Base-by-base conservation (phyloP, 164 flowering plant species). In the Vitis cinerea region DNA sequence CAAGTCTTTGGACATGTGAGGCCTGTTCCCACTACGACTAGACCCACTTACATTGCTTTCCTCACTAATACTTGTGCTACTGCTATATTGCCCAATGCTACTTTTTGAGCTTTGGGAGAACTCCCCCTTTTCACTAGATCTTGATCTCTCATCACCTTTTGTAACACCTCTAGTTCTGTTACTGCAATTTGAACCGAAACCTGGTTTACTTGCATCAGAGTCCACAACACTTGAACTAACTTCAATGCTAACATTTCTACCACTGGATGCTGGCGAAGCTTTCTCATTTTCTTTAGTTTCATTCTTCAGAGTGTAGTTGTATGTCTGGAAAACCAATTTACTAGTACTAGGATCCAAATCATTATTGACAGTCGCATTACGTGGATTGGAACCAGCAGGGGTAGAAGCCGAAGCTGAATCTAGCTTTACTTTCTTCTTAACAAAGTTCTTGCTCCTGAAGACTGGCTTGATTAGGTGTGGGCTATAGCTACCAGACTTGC, bases 31-130 rank as follows among this genome's bases (percentile, higher is more conserved):
- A 76, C 85, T 72, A 57, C 83, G 81, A 75, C 80, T 83, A 50
- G 92, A 84, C 50, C 87, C 82, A 79, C 90, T 81, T 50, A 79
- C 37, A 79, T 61, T 81, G 84, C 91, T 92, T 47, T 88, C 98
- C 63, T 85, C 96, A 79, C 98, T 94, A 52, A 72, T 78, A 80
- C 84, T 85, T 59, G 95, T 87, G 66, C 85, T 83, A 62, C 84
- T 83, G 76, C 94, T 88, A 67, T 78, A 83, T 3, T 86, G 93
- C 27, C 91, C 96, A 66, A 86, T 76, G 70, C 96, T 92, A 78
- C 93, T 88, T 79, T 88, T 86, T 51, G 98, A 91, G 80, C 97
- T 91, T 62, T 87, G 92, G n/a, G 97, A 89, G 74, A 86, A 75
- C 50, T 91, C 92, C 15, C 90, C 91, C 55, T 83, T 85, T 61